Percentiles rank a stretch among this genome's conserved stretches.
These are phyloP conservation scores for Neonothopanus nambi DNA, from an alignment of 1,284 basidiomycete genomes.

Conservation along the genomic window DNA sequence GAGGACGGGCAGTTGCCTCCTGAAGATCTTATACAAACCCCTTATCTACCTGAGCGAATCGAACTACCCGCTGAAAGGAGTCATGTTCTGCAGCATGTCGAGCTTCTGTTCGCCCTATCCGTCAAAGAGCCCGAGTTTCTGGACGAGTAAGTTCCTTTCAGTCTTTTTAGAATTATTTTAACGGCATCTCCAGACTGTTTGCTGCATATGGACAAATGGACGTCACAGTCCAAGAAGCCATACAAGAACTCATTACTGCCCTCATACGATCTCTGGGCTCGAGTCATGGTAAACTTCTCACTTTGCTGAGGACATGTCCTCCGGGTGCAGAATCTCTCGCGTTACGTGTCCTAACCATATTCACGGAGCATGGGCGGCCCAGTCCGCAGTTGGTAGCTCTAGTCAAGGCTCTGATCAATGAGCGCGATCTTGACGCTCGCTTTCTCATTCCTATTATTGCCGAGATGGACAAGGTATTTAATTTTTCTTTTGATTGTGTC, in stretches of 20 bases:
- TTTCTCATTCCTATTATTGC: constrained; percentile 96
- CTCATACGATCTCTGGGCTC: constrained; percentile 90
- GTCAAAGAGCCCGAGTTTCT: constrained; percentile 88
- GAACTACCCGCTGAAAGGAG: constrained; percentile 73
- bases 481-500: neutral
- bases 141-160: constrained; percentile 65
- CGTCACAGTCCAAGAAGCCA: constrained; percentile 76
- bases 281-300: constrained; percentile 82
- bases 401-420: constrained; percentile 80
- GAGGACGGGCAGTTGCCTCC: constrained; percentile 71
- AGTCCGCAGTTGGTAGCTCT: constrained; percentile 78
- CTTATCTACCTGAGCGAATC: constrained; percentile 75
- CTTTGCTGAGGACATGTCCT: constrained; percentile 85
- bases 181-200: constrained; percentile 68
- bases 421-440: constrained; percentile 85
- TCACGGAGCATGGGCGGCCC: constrained; percentile 83
- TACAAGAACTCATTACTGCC: constrained; percentile 87
- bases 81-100: constrained; percentile 88
- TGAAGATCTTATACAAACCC: constrained; percentile 75
- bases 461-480: constrained; percentile 88
- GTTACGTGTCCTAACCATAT: constrained; percentile 85
- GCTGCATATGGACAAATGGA: constrained; percentile 85
- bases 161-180: constrained; percentile 7
- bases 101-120: constrained; percentile 86
- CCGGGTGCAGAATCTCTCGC: constrained; percentile 89